Conservation (phyloP, 441 rosid species). For the Omphalea diandra region DNA sequence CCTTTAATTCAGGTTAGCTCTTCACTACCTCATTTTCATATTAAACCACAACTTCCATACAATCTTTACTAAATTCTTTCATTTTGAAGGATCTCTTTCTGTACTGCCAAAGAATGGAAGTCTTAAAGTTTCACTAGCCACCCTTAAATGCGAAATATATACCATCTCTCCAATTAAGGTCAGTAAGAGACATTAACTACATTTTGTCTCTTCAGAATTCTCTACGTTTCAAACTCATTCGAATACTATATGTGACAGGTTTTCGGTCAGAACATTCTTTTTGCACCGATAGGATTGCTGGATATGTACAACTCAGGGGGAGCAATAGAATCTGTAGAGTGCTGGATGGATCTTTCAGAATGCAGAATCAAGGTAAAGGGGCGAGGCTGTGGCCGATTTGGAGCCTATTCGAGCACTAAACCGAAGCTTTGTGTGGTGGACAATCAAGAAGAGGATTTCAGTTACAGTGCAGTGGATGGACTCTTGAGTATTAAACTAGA, state of each 20-base stretch:
- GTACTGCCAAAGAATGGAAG: constrained; percentile 37
- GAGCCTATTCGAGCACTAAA: constrained; percentile 45
- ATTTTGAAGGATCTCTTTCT: constrained; percentile 36
- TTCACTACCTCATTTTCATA: constrained; percentile 3
- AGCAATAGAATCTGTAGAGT: constrained; percentile 46
- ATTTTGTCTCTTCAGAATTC: not conserved
- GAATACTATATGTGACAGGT: constrained; percentile 29
- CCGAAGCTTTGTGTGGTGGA: constrained; percentile 51
- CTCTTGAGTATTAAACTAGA: constrained; percentile 41
- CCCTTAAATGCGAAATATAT: constrained; percentile 45
- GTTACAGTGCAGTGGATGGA: constrained; percentile 41
- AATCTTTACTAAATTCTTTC: constrained; percentile 1
- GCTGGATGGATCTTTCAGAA: constrained; percentile 21
- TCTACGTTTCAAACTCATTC: not conserved
- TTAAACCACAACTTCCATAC: not conserved
- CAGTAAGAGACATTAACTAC: constrained; percentile 19
- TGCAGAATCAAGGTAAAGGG: constrained; percentile 31
- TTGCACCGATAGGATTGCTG: constrained; percentile 60
- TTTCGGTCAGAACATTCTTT: constrained; percentile 36
- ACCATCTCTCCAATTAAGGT: constrained; percentile 55
- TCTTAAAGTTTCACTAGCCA: constrained; percentile 35
- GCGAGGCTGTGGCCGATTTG: constrained; percentile 55
- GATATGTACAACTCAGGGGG: constrained; percentile 82
- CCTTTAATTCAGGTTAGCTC: constrained; percentile 42
- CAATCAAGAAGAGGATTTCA: constrained; percentile 38